Evolutionary conservation across 345 rosid genomes (phyloP), one percentile per base, ranked within the genome.

Genomic region (Syzygium oleosum): DNA sequence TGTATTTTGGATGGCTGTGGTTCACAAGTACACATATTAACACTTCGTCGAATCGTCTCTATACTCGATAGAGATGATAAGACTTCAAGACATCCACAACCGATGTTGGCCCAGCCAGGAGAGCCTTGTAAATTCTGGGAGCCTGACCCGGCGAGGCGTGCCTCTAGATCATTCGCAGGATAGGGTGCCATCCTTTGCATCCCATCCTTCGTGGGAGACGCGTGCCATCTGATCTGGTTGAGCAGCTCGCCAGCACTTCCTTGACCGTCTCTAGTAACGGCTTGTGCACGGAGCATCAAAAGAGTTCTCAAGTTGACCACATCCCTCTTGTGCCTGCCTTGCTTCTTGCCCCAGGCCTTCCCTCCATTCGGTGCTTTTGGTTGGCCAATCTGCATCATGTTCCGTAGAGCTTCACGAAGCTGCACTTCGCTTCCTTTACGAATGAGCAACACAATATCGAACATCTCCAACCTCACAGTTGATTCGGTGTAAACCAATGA

Each of bases 51-150:
- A 41, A 41, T 41, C 43, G 3, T 41, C 43, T 41, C 43, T 41
- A 41, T 41, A 41, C 43, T 41, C 43, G 6, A 56, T 23, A 56
- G n/a, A 90, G 89, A 78, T 92, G 93, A 87, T 93, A 88, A 61
- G 92, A 92, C 90, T 93, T 93, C 88, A 93, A 80, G 84, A 91
- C 85, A 84, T 93, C 93, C 52, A 93, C 95, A 54, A 94, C 93
- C 43, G 92, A 88, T 52, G 93, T 90, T 23, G 87, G 90, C 77
- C 54, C 90, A 6, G 86, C 59, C 29, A 91, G 83, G 23, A 90
- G 46, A 13, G 88, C 84, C 80, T 87, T 89, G 88, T 90, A 92
- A 52, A 91, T 49, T 49, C 91, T 90, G 85, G 88, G 93, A 91
- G 55, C 94, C 94, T 1, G 91, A 85, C 19, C 95, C 93, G 68